phyloP scores from a whole-genome alignment of 2,329 filamentous ascomycete species.

The Verticillium nubilum region DNA sequence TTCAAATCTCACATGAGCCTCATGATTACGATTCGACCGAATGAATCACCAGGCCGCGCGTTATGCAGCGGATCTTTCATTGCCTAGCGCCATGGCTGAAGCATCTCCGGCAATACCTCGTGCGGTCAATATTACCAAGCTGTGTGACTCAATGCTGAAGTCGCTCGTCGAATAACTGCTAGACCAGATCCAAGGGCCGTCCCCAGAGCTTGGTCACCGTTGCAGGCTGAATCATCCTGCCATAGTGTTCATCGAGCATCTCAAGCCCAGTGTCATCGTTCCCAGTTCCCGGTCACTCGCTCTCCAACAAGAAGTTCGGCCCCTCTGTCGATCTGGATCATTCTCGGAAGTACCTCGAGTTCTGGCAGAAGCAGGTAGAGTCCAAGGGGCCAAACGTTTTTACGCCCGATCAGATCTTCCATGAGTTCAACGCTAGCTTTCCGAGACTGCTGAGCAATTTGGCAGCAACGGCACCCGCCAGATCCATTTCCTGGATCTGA shows the following conservation, averaged over 20 bases:
- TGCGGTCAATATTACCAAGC: too few species aligned
- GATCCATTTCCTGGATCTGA: constrained; percentile 3
- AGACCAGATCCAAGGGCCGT: too few species aligned
- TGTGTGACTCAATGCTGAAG: too few species aligned
- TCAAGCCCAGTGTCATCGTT: constrained; percentile 1
- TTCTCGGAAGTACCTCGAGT: constrained; percentile 3
- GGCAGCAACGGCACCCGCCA: neutral
- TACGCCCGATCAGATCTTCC: constrained; percentile 2
- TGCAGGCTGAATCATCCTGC: too few species aligned
- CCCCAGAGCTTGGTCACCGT: too few species aligned
- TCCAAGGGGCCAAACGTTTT: constrained; percentile 3
- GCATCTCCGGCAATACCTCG: too few species aligned
- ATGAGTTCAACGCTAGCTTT: neutral
- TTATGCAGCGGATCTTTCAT: too few species aligned
- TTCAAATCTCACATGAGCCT: too few species aligned
- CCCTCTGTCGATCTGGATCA: neutral
- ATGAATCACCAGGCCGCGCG: too few species aligned
- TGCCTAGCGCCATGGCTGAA: too few species aligned
- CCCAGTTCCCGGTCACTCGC: constrained; percentile 4
- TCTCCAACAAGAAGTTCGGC: neutral
- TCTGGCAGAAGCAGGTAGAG: constrained; percentile 7
- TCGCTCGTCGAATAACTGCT: too few species aligned
- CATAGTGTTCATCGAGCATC: constrained; percentile 3
- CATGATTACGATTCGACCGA: too few species aligned
- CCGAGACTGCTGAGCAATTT: constrained; percentile 7